phyloP scores from a whole-genome alignment of 805 yeast genomes.

The Nematodospora valgi region DNA sequence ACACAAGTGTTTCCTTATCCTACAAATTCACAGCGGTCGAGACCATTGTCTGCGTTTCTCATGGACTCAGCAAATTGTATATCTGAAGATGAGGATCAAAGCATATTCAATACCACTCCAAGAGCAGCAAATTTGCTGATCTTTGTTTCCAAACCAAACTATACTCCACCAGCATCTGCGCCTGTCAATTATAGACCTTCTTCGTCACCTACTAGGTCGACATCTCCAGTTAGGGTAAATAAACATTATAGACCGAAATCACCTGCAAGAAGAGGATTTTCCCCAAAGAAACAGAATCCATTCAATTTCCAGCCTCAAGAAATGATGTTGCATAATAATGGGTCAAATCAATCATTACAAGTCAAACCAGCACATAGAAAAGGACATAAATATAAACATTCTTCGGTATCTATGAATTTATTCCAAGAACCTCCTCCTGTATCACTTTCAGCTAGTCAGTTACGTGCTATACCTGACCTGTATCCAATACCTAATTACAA shows the following conservation, averaged over 20 bases:
- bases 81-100: conserved; percentile 23
- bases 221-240: conserved; percentile 23
- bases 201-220: conserved; percentile 26
- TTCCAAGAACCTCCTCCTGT: conserved; percentile 83
- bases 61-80: conserved; percentile 26
- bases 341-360: conserved; percentile 21
- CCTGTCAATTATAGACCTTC: conserved; percentile 12
- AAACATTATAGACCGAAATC: conserved; percentile 30
- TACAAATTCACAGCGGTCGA: conserved; percentile 15
- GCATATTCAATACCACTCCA: conserved; percentile 16
- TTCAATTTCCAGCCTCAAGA: conserved; percentile 64
- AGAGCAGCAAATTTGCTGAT: conserved; percentile 18
- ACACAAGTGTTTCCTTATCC: conserved; percentile 10
- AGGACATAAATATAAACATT: conserved; percentile 94
- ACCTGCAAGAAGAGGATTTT: conserved; percentile 22
- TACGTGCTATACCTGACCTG: conserved; percentile 56
- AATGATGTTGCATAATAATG: conserved; percentile 21
- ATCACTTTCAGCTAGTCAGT: conserved; percentile 30
- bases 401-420: conserved; percentile 92
- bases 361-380: conserved; percentile 70
- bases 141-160: conserved; percentile 9
- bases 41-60: conserved; percentile 37
- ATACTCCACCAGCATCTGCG: conserved; percentile 1
- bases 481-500: conserved; percentile 68
- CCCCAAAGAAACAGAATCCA: conserved; percentile 39